Evolutionary conservation across 2,329 filamentous ascomycete species (phyloP).

Genomic region (Ceratocystis colombiana): DNA sequence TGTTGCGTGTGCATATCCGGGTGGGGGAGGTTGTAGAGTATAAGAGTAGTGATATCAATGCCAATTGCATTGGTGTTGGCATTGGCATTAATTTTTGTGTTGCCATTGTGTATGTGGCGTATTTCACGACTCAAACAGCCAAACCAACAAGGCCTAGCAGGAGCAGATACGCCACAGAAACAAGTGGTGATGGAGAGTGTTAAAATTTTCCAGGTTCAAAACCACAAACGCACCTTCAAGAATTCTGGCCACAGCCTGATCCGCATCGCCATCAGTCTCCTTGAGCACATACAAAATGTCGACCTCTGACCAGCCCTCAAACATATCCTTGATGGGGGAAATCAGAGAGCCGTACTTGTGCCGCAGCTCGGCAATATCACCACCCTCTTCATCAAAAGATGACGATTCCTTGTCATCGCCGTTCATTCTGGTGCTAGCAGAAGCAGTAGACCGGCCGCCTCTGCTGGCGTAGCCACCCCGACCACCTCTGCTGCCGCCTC

Average conservation of each 20-base stretch:
- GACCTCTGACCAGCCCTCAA: slow-evolving; percentile 89
- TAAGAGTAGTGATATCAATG: neutral
- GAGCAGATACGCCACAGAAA: slow-evolving; percentile 1
- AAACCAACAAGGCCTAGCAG: neutral
- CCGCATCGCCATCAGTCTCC: slow-evolving; percentile 73
- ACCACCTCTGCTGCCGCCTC: slow-evolving; percentile 81
- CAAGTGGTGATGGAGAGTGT: slow-evolving; percentile 2
- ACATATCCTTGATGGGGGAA: slow-evolving; percentile 78
- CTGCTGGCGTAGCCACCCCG: slow-evolving; percentile 64
- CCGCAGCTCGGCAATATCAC: slow-evolving; percentile 85
- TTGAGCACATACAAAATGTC: slow-evolving; percentile 88
- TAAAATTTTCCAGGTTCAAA: slow-evolving; percentile 14
- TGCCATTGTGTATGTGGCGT: neutral
- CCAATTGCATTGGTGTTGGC: neutral
- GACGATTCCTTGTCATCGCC: slow-evolving; percentile 56
- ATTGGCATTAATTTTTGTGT: too few relatives aligned
- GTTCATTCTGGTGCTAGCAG: slow-evolving; percentile 47
- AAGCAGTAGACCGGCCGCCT: slow-evolving; percentile 54
- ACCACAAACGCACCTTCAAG: slow-evolving; percentile 53
- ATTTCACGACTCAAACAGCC: neutral
- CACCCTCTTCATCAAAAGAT: slow-evolving; percentile 61
- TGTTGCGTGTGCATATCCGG: neutral
- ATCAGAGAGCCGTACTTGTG: slow-evolving; percentile 76
- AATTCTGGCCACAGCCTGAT: slow-evolving; percentile 65
- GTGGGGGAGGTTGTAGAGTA: neutral